phyloP scores from a whole-genome alignment of 2,329 filamentous ascomycete species.

The Myriosclerotinia duriaeana region DNA sequence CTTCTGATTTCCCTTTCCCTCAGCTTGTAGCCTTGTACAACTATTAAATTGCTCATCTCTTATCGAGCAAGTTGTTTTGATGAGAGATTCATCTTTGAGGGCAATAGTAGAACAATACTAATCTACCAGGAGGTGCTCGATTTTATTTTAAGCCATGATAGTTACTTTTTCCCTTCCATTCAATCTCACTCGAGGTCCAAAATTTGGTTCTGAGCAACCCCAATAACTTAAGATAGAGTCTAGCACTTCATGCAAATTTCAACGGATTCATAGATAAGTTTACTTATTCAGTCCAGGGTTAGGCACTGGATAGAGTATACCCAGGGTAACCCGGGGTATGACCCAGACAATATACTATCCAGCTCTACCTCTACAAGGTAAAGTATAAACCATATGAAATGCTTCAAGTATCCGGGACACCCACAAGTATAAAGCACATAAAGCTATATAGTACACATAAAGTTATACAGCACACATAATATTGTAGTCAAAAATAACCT shows the following conservation, averaged over 20 bases:
- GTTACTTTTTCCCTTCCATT: neutral
- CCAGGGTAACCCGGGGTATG: too few relatives aligned
- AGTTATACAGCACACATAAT: too few relatives aligned
- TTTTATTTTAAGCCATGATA: neutral
- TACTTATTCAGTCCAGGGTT: too few relatives aligned
- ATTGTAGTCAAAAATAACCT: too few relatives aligned
- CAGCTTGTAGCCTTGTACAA: neutral
- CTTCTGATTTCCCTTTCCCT: neutral
- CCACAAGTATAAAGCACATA: too few relatives aligned
- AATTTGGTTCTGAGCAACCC: neutral
- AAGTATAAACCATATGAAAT: too few relatives aligned
- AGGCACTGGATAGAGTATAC: too few relatives aligned
- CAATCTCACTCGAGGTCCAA: neutral
- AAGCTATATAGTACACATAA: too few relatives aligned
- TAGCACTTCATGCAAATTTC: neutral
- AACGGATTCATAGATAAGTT: neutral
- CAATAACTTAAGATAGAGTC: neutral
- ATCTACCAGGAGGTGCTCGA: neutral
- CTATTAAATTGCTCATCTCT: neutral
- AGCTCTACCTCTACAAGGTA: too few relatives aligned
- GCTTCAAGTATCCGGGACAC: too few relatives aligned
- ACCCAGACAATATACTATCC: too few relatives aligned
- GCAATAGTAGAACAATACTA: neutral
- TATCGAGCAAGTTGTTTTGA: neutral
- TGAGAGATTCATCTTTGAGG: neutral